phyloP scores from a whole-genome alignment of 2,329 filamentous ascomycete species.

The Cordyceps tenuipes region DNA sequence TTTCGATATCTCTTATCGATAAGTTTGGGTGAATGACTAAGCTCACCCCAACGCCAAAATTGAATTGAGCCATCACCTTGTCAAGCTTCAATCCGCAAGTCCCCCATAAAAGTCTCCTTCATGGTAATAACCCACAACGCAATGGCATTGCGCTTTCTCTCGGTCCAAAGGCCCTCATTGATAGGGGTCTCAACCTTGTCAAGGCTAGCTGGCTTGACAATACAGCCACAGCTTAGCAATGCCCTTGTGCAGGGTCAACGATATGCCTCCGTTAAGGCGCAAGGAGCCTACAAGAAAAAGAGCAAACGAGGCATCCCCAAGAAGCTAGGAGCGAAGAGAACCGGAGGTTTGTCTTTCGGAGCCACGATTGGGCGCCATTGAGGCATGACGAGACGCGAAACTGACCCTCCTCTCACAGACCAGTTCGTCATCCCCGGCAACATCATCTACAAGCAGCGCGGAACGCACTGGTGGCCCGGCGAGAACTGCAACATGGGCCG shows the following conservation, averaged over 20 bases:
- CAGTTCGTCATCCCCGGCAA: slow-evolving; percentile 93
- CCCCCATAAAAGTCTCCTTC: slow-evolving; percentile 27
- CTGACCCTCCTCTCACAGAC: slow-evolving; percentile 41
- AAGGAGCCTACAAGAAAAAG: slow-evolving; percentile 59
- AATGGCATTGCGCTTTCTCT: slow-evolving; percentile 37
- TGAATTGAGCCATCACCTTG: slow-evolving; percentile 9
- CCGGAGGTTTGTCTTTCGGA: slow-evolving; percentile 56
- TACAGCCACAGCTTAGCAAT: slow-evolving; percentile 28
- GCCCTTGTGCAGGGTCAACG: slow-evolving; percentile 40
- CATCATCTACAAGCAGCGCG: slow-evolving; percentile 96
- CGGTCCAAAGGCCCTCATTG: slow-evolving; percentile 38
- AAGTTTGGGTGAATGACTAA: slow-evolving; percentile 10
- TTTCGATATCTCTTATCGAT: slow-evolving; percentile 16
- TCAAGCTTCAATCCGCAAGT: slow-evolving; percentile 17
- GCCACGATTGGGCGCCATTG: not conserved
- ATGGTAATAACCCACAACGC: slow-evolving; percentile 13
- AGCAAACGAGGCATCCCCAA: slow-evolving; percentile 58
- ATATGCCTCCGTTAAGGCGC: slow-evolving; percentile 52
- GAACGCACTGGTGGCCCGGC: slow-evolving; percentile 88
- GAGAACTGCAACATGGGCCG: slow-evolving; percentile 94
- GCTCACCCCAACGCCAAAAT: slow-evolving; percentile 12
- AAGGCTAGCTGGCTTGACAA: slow-evolving; percentile 16
- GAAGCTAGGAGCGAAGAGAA: slow-evolving; percentile 89
- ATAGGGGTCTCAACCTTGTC: slow-evolving; percentile 28
- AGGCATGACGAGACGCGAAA: not conserved